Evolutionary conservation across 257 asterid species (phyloP).

Genomic region (Knoxia roxburghii): DNA sequence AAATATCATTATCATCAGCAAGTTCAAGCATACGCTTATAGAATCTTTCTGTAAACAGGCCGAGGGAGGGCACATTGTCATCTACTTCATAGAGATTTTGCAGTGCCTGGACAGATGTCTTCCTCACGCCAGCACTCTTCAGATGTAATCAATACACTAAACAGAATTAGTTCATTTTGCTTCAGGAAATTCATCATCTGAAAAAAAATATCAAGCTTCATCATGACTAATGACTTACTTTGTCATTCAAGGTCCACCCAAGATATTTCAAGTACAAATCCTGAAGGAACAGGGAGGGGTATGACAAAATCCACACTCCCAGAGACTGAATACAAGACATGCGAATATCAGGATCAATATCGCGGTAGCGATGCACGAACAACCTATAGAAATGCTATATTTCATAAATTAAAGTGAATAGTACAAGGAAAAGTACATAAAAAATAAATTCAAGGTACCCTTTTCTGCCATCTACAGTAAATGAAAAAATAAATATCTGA

Average conservation of each 20-base stretch:
- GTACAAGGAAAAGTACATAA: not conserved
- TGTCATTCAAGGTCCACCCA: slow-evolving; percentile 99
- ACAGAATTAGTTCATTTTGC: slow-evolving; percentile 24
- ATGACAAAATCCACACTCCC: slow-evolving; percentile 90
- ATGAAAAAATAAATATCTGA: not conserved
- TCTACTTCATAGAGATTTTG: slow-evolving; percentile 92
- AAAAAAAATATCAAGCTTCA: slow-evolving; percentile 11
- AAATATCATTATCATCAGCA: slow-evolving; percentile 94
- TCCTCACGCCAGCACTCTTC: slow-evolving; percentile 95
- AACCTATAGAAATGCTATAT: slow-evolving; percentile 45
- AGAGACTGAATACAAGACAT: slow-evolving; percentile 90
- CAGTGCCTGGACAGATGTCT: slow-evolving; percentile 84
- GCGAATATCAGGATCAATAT: slow-evolving; percentile 88
- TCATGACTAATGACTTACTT: slow-evolving; percentile 45
- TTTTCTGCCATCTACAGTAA: not conserved
- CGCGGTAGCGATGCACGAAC: slow-evolving; percentile 97
- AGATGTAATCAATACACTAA: slow-evolving; percentile 17
- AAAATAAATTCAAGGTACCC: not conserved
- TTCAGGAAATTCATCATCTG: not conserved
- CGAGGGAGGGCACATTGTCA: slow-evolving; percentile 93
- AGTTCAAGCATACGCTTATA: slow-evolving; percentile 91
- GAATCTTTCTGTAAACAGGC: slow-evolving; percentile 91
- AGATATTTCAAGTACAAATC: slow-evolving; percentile 94
- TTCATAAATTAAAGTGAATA: slow-evolving; percentile 4
- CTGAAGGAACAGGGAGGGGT: slow-evolving; percentile 94